Evolutionary conservation across 2,329 filamentous ascomycete species (phyloP).

Genomic region (Aspergillus hiratsukae): DNA sequence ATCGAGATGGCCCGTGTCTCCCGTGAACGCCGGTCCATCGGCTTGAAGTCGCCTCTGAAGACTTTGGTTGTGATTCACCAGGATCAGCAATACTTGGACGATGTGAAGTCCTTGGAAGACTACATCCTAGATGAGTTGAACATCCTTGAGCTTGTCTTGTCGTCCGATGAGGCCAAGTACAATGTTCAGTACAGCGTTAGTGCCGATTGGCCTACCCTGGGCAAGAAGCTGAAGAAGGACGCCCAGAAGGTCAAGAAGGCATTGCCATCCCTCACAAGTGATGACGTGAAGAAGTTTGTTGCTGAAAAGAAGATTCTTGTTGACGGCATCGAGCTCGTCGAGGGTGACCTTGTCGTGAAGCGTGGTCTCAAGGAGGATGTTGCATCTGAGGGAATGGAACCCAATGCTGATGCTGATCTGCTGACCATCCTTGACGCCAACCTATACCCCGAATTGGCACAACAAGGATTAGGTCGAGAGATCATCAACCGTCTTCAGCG

Average conservation of each 20-base stretch:
- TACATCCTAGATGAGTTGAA: slow-evolving; percentile 94
- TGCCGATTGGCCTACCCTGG: slow-evolving; percentile 89
- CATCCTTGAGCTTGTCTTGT: slow-evolving; percentile 76
- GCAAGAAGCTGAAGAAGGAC: slow-evolving; percentile 97
- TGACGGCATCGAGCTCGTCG: slow-evolving; percentile 76
- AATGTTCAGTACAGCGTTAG: slow-evolving; percentile 86
- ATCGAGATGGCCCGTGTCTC: slow-evolving; percentile 87
- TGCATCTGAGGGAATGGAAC: slow-evolving; percentile 70
- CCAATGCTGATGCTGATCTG: slow-evolving; percentile 83
- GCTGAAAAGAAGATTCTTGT: slow-evolving; percentile 70
- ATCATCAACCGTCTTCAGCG: slow-evolving; percentile 91
- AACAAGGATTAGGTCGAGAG: slow-evolving; percentile 85
- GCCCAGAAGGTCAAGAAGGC: slow-evolving; percentile 88
- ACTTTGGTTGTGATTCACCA: slow-evolving; percentile 84
- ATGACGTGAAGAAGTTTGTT: slow-evolving; percentile 76
- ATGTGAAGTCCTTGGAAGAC: slow-evolving; percentile 76
- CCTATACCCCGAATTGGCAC: slow-evolving; percentile 76
- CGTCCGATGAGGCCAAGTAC: slow-evolving; percentile 83
- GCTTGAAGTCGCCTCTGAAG: slow-evolving; percentile 86
- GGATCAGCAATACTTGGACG: slow-evolving; percentile 76
- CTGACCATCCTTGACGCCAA: slow-evolving; percentile 84
- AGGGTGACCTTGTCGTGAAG: slow-evolving; percentile 78
- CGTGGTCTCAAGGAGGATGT: slow-evolving; percentile 71
- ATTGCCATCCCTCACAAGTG: slow-evolving; percentile 70
- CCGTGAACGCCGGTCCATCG: slow-evolving; percentile 77